Evolutionary conservation across 306 rosid genomes (phyloP).

Genomic region (Parietaria judaica): DNA sequence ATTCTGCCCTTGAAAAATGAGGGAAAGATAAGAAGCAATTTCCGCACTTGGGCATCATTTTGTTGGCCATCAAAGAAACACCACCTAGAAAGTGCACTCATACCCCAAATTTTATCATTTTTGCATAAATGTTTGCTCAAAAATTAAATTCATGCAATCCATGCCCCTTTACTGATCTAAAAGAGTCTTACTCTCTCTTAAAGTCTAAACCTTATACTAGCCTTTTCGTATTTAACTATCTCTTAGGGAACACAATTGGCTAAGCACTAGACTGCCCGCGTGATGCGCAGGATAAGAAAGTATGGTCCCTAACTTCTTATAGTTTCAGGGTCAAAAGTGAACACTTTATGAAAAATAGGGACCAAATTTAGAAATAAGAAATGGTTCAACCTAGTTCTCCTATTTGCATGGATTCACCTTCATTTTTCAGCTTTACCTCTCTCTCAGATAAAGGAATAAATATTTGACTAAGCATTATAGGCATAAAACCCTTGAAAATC

Average conservation of each 20-base stretch:
- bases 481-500: too few species aligned
- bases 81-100: slow-evolving; percentile 62
- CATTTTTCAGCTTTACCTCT: slow-evolving; percentile 13
- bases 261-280: slow-evolving; percentile 22
- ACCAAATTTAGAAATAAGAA: not conserved
- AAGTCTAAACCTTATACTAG: not conserved
- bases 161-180: slow-evolving; percentile 7
- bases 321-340: too few species aligned
- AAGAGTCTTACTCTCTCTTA: slow-evolving; percentile 12
- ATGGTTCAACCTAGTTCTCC: slow-evolving; percentile 17
- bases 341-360: not conserved
- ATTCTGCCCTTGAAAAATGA: slow-evolving; percentile 33
- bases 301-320: not conserved
- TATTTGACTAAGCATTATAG: too few species aligned
- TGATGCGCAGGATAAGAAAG: slow-evolving; percentile 18
- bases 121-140: slow-evolving; percentile 23
- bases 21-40: slow-evolving; percentile 59
- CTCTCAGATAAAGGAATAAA: not conserved
- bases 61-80: slow-evolving; percentile 74
- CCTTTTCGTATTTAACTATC: slow-evolving; percentile 4
- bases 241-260: not conserved
- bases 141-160: slow-evolving; percentile 6
- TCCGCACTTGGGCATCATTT: slow-evolving; percentile 56
- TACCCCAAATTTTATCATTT: slow-evolving; percentile 27
- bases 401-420: not conserved